Percentiles rank a stretch among this genome's conserved stretches.
Evolutionary conservation across 306 rosid species (phyloP).

Genomic region (Cotoneaster glaucophyllus): DNA sequence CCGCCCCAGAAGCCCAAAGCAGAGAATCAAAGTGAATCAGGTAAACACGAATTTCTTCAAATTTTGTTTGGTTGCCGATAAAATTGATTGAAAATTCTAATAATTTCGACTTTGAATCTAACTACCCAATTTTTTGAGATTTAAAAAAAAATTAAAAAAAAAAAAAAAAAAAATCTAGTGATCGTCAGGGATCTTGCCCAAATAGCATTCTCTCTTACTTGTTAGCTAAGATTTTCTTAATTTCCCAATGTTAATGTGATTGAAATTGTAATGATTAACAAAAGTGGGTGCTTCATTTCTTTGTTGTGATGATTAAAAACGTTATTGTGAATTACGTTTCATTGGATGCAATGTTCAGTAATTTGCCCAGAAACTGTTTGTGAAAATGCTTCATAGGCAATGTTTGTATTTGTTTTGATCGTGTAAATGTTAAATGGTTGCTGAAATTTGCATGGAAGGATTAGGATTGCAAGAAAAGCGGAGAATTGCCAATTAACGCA

Average conservation of each 20-base stretch:
- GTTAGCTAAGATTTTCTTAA: neutral
- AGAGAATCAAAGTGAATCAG: neutral
- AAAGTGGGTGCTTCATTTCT: neutral
- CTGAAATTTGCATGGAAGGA: neutral
- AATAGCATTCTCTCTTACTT: too few relatives aligned
- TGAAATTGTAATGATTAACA: neutral
- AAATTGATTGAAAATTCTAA: neutral
- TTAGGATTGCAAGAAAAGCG: conserved; percentile 4
- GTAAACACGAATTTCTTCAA: neutral
- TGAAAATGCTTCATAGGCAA: too few relatives aligned
- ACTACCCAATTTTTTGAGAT: neutral
- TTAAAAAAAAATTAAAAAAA: too few relatives aligned
- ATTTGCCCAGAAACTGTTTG: too few relatives aligned
- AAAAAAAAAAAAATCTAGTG: neutral
- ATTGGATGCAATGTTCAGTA: too few relatives aligned
- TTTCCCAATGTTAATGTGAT: neutral
- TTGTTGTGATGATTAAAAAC: neutral
- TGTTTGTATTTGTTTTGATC: too few relatives aligned
- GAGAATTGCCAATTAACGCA: neutral
- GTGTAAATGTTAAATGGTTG: too few relatives aligned
- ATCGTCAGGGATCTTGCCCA: neutral
- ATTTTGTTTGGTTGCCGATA: neutral
- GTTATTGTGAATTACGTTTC: too few relatives aligned
- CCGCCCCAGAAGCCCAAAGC: neutral
- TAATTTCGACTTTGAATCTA: neutral